phyloP scores from a whole-genome alignment of 495 filamentous ascomycete species.

The Terfezia boudieri region DNA sequence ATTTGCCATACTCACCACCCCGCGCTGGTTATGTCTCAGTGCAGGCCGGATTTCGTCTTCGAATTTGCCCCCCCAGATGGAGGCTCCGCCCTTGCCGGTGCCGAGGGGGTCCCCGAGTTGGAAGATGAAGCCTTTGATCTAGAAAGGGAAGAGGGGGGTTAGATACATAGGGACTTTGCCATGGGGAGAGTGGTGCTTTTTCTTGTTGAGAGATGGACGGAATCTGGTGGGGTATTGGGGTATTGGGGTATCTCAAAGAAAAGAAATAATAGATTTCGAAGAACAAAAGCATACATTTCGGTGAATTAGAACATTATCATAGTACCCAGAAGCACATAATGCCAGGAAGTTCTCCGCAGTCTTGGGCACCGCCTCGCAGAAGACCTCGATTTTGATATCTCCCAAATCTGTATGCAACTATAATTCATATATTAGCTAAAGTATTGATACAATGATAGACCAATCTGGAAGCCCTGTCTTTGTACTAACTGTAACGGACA shows the following conservation, averaged over 20 bases:
- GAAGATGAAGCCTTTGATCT: slow-evolving; percentile 72
- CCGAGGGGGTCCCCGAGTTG: slow-evolving; percentile 68
- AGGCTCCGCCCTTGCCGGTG: slow-evolving; percentile 49
- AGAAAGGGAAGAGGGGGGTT: not conserved
- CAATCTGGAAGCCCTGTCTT: not conserved
- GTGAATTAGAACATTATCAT: slow-evolving; percentile 77
- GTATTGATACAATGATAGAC: not conserved
- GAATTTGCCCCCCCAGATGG: slow-evolving; percentile 64
- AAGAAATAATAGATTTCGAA: not conserved
- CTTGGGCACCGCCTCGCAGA: slow-evolving; percentile 83
- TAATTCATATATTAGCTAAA: not conserved
- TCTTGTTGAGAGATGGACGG: not conserved
- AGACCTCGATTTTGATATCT: slow-evolving; percentile 86
- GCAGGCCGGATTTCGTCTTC: slow-evolving; percentile 84
- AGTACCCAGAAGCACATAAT: slow-evolving; percentile 74
- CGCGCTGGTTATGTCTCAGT: slow-evolving; percentile 64
- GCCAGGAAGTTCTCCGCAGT: slow-evolving; percentile 93
- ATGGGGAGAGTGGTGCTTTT: not conserved
- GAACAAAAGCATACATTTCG: slow-evolving; percentile 22
- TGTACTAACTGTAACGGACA: too few relatives aligned
- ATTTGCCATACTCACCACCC: slow-evolving; percentile 87
- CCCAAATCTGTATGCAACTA: slow-evolving; percentile 62
- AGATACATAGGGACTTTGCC: not conserved
- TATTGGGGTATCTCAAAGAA: not conserved
- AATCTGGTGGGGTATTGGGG: not conserved